phyloP scores from a whole-genome alignment of 139 green algal species.

The Coelastrella sp. region DNA sequence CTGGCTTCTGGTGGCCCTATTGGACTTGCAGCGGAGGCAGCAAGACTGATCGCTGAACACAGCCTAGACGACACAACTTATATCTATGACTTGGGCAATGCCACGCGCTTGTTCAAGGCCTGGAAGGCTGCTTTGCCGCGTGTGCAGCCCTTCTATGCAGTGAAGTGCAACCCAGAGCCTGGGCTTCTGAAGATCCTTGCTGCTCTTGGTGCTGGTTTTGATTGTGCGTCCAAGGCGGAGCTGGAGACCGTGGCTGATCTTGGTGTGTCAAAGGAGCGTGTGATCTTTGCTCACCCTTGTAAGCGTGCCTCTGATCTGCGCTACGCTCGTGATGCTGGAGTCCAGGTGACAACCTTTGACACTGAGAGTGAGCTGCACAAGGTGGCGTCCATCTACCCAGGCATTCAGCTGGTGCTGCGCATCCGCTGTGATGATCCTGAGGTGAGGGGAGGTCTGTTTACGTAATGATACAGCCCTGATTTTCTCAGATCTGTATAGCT shows the following conservation, averaged over 20 bases:
- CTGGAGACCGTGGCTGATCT: constrained; percentile 76
- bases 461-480: too few species aligned
- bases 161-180: constrained; percentile 93
- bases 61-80: constrained; percentile 49
- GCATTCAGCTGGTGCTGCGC: constrained; percentile 79
- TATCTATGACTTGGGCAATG: constrained; percentile 53
- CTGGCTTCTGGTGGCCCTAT: constrained; percentile 14
- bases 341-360: constrained; percentile 85
- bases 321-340: constrained; percentile 52
- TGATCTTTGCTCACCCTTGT: constrained; percentile 95
- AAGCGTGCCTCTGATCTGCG: constrained; percentile 86
- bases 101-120: constrained; percentile 35
- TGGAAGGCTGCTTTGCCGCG: constrained; percentile 75
- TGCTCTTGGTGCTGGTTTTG: constrained; percentile 89
- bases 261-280: constrained; percentile 73
- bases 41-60: constrained; percentile 23
- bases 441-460: too few species aligned
- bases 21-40: constrained; percentile 20
- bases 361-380: constrained; percentile 88
- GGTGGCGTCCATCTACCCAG: constrained; percentile 63
- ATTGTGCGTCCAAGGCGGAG: constrained; percentile 91
- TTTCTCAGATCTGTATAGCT: too few species aligned
- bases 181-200: constrained; percentile 80
- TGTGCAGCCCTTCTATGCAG: constrained; percentile 89
- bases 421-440: constrained; percentile 86